A percentile compares a stretch with the other conserved stretches of the same genome.
Conservation (phyloP, 441 rosid genomes). For the Gossypium schwendimanii region DNA sequence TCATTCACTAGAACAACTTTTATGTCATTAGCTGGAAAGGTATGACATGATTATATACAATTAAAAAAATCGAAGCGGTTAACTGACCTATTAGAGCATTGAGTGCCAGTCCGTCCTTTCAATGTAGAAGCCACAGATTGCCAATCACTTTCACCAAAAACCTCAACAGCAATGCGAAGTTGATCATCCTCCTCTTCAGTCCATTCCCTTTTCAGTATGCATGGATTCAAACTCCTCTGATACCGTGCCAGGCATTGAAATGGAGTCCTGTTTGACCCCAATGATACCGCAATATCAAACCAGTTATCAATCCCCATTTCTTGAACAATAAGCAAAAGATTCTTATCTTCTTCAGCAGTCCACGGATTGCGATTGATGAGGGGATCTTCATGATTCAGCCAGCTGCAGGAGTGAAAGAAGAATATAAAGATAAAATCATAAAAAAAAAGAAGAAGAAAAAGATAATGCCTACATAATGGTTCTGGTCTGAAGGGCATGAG, state of each 20-base stretch:
- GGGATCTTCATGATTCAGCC: constrained; percentile 83
- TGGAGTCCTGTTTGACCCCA: constrained; percentile 78
- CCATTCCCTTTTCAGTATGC: constrained; percentile 68
- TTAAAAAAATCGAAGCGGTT: constrained; percentile 1
- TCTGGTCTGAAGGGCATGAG: constrained; percentile 5
- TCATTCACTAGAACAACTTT: neutral
- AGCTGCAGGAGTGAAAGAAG: constrained; percentile 38
- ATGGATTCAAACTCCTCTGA: constrained; percentile 75
- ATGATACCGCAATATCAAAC: constrained; percentile 55
- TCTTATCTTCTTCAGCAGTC: constrained; percentile 71
- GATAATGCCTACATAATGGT: constrained; percentile 1
- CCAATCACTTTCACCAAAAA: constrained; percentile 69
- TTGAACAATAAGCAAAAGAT: constrained; percentile 47
- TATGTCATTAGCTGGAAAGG: neutral
- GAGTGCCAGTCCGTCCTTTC: constrained; percentile 72
- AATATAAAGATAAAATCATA: constrained; percentile 2
- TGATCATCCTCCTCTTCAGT: constrained; percentile 74
- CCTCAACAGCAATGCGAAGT: constrained; percentile 64
- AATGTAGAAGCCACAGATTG: constrained; percentile 67
- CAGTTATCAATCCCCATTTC: constrained; percentile 60
- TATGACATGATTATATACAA: neutral
- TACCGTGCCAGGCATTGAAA: constrained; percentile 76
- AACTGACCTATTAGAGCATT: constrained; percentile 88
- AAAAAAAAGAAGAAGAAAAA: neutral
- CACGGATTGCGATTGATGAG: constrained; percentile 55